Base-by-base conservation (phyloP, 2,329 filamentous ascomycete species). In the Fusarium cyanostomum region DNA sequence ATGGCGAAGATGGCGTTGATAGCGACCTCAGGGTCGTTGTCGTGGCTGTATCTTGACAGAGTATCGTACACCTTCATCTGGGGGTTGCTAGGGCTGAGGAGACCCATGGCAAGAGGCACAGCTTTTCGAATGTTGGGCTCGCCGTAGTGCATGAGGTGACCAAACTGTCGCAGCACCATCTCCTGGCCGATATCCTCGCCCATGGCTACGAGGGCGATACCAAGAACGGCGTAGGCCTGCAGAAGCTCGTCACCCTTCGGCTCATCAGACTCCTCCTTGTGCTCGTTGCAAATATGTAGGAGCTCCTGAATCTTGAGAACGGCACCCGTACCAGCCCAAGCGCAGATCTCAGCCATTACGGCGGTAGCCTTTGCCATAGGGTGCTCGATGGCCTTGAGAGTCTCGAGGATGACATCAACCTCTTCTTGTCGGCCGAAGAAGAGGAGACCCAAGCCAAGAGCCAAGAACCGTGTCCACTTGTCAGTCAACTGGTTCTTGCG, bases 11-110 rank as follows among this genome's bases (percentile, higher is more conserved):
- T 99, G 72, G 95, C 93, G 74, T 98, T 99, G 78, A 99, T 91
- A 34, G 95, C 95, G 42, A 99, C 95, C 72, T 99, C 95, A 62
- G 94, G 96, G 80, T 99, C 95, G 69, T 95, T 99, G 81, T 99
- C 95, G 85, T 99, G 95, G 65, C 91, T 96, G 84, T 99, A 99
- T 73, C 95, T 86, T 48, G 95, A 99, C 10, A 99, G 83, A 1
- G 95, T 99, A 77, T 99, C 95, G 81, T 99, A 99, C 43, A 99
- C 92, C 84, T 98, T 99, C 94, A 99, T 99, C 77, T 99, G 96
- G 10, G 95, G 95, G 81, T 99, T 99, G 80, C 93, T 97, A 11
- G 96, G 92, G 79, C 92, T 97, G 74, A 99, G 90, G 52, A 99
- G 85, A 72, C 94, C 96, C 92, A 99, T 96, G 24, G 95, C 95